Conservation (phyloP, 192 early-diverging fungal genomes). For the Geranomyces variabilis region DNA sequence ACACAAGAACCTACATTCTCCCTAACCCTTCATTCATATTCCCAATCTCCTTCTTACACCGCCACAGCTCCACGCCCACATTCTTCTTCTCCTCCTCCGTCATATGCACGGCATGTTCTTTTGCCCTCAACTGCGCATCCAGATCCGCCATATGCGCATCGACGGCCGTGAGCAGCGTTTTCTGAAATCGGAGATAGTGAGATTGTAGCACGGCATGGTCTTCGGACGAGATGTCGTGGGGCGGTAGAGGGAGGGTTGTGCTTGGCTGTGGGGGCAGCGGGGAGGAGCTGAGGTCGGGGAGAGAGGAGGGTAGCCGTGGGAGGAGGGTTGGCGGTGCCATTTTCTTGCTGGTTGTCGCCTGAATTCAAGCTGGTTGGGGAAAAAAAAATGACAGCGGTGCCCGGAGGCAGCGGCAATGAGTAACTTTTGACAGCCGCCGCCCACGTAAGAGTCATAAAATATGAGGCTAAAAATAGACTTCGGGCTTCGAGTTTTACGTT, state of each 20-base stretch:
- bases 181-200: constrained; percentile 47
- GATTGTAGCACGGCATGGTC: constrained; percentile 48
- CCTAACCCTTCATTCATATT: constrained; percentile 45
- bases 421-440: no score
- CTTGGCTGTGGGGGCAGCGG: no score
- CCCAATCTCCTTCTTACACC: constrained; percentile 49
- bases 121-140: constrained; percentile 45
- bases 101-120: constrained; percentile 38
- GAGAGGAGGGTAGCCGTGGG: neutral
- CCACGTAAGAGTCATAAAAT: no score
- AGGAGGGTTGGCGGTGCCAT: constrained; percentile 1
- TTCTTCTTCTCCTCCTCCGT: constrained; percentile 49
- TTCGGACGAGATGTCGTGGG: constrained; percentile 4
- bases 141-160: constrained; percentile 50
- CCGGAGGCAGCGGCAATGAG: no score
- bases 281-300: neutral
- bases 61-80: constrained; percentile 51
- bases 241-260: no score
- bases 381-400: no score
- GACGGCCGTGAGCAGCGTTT: constrained; percentile 45
- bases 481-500: no score
- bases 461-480: no score
- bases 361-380: no score
- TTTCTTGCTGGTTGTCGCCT: no score
- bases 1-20: constrained; percentile 51